Evolutionary conservation across 257 asterid species (phyloP).

Genomic region (Rhazya stricta): DNA sequence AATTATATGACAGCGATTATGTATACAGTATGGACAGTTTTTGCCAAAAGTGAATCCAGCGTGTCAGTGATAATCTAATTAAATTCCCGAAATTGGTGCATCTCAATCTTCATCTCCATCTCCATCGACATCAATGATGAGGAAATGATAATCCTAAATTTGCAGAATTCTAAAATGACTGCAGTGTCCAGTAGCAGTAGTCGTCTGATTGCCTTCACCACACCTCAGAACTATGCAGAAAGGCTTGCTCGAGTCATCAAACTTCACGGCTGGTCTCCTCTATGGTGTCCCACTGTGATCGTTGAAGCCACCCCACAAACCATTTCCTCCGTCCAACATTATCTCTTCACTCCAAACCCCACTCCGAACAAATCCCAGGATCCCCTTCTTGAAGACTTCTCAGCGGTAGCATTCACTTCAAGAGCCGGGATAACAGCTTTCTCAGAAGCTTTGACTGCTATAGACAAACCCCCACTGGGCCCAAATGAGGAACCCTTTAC

Average conservation of each 20-base stretch:
- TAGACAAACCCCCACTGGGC: slow-evolving; percentile 30
- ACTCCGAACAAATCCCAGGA: slow-evolving; percentile 6
- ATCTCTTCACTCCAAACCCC: slow-evolving; percentile 22
- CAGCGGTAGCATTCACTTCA: slow-evolving; percentile 79
- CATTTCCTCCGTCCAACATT: slow-evolving; percentile 37
- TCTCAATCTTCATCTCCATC: neutral
- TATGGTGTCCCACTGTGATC: slow-evolving; percentile 60
- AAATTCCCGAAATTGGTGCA: neutral
- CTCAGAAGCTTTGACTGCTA: slow-evolving; percentile 35
- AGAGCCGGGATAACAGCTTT: slow-evolving; percentile 65
- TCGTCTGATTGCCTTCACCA: slow-evolving; percentile 59
- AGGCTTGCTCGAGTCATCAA: slow-evolving; percentile 46
- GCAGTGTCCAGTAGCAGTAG: slow-evolving; percentile 20
- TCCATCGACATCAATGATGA: slow-evolving; percentile 1
- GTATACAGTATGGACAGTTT: neutral
- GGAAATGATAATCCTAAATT: slow-evolving; percentile 34
- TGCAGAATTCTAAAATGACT: slow-evolving; percentile 22
- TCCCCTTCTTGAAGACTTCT: slow-evolving; percentile 45
- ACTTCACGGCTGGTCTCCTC: slow-evolving; percentile 54
- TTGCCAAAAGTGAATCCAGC: neutral
- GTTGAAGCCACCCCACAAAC: slow-evolving; percentile 60
- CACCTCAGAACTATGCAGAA: slow-evolving; percentile 63
- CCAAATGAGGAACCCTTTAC: slow-evolving; percentile 44
- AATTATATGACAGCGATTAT: neutral
- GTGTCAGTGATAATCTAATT: neutral